Conservation (phyloP, 2,329 filamentous ascomycete species). For the Pseudomassariella vexata region DNA sequence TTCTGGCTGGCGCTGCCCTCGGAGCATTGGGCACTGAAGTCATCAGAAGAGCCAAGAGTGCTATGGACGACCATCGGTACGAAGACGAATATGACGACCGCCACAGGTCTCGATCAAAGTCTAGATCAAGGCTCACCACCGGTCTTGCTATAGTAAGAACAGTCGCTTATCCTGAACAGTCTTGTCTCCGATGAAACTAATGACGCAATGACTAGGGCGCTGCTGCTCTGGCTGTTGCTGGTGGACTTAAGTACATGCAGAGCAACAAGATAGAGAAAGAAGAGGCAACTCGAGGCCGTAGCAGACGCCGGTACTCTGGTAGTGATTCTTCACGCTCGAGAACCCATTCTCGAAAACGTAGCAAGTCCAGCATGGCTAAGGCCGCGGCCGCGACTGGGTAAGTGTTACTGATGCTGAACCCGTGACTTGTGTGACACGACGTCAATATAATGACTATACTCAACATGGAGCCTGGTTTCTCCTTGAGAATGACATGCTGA, state of each 20-base stretch:
- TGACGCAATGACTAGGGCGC: conserved; percentile 29
- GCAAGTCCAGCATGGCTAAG: conserved; percentile 38
- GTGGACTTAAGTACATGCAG: conserved; percentile 60
- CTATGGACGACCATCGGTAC: conserved; percentile 51
- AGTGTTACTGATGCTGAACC: conserved; percentile 9
- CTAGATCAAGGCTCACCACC: conserved; percentile 45
- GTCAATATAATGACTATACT: no score
- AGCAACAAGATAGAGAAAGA: conserved; percentile 55
- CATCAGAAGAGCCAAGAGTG: conserved; percentile 53
- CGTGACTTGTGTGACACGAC: no score
- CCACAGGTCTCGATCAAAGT: conserved; percentile 29
- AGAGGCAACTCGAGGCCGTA: conserved; percentile 50
- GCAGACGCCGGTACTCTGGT: conserved; percentile 39
- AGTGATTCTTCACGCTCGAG: conserved; percentile 40
- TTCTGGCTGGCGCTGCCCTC: conserved; percentile 55
- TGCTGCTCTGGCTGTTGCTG: conserved; percentile 57
- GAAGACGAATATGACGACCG: conserved; percentile 31
- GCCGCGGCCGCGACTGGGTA: conserved; percentile 48
- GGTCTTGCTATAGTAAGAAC: conserved; percentile 51
- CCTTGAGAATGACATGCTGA: not conserved
- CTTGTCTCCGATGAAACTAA: no score
- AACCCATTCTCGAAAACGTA: conserved; percentile 33
- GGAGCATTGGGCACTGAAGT: conserved; percentile 59
- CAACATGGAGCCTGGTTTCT: not conserved
- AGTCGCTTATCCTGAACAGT: no score